Evolutionary conservation across 148 eudicot species (phyloP).

Genomic region (Rhododendron simsii): DNA sequence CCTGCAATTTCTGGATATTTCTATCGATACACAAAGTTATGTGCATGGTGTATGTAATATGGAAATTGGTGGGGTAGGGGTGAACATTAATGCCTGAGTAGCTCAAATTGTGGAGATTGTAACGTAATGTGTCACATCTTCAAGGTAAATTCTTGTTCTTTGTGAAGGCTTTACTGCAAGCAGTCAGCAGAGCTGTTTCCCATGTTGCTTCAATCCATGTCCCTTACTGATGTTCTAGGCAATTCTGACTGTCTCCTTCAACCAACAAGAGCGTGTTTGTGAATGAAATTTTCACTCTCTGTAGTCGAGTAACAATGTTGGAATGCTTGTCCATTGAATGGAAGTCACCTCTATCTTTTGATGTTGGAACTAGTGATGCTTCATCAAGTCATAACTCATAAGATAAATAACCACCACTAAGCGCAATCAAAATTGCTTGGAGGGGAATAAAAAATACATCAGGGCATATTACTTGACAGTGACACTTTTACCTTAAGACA

Average conservation of each 20-base stretch:
- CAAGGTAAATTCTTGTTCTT: not conserved
- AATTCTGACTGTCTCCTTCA: not conserved
- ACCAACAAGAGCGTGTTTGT: not conserved
- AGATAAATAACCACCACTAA: not conserved
- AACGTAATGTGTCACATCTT: not conserved
- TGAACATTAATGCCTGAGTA: not conserved
- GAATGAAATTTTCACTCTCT: not conserved
- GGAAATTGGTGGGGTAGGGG: not conserved
- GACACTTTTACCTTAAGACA: not conserved
- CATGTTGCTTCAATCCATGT: not conserved
- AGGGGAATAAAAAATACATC: not conserved
- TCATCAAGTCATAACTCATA: not conserved
- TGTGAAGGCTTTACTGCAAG: not conserved
- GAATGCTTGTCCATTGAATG: not conserved
- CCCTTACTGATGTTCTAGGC: not conserved
- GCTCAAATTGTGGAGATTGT: not conserved
- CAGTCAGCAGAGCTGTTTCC: not conserved
- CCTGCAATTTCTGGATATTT: not conserved
- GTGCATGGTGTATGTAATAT: not conserved
- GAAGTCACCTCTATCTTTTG: not conserved
- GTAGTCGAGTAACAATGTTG: not conserved
- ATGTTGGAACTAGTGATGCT: constrained; percentile 5
- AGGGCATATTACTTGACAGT: not conserved
- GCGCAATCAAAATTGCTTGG: not conserved
- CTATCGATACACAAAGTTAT: not conserved